phyloP scores from a whole-genome alignment of 2,329 filamentous ascomycete genomes.

The Ophiobolus disseminans region DNA sequence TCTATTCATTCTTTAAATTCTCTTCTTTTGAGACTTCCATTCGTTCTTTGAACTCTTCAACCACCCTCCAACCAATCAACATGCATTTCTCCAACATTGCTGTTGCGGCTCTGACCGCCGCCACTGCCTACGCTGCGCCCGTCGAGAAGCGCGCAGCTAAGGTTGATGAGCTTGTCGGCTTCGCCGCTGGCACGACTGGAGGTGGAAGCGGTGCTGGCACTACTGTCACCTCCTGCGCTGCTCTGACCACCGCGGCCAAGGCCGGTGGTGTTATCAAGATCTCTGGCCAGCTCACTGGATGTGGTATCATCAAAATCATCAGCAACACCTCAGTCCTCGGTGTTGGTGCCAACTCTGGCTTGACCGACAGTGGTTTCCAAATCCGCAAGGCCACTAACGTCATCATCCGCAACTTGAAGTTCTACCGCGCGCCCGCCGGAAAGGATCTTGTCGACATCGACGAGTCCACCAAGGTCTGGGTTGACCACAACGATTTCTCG shows the following conservation, averaged over 20 bases:
- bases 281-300: slow-evolving; percentile 39
- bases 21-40: slow-evolving; percentile 12
- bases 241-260: slow-evolving; percentile 59
- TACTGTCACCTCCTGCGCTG: slow-evolving; percentile 61
- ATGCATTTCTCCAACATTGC: slow-evolving; percentile 40
- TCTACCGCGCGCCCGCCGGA: slow-evolving; percentile 62
- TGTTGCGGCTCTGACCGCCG: slow-evolving; percentile 33
- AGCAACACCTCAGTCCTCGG: slow-evolving; percentile 46
- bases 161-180: slow-evolving; percentile 50
- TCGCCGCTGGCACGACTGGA: slow-evolving; percentile 62
- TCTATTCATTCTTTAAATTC: slow-evolving; percentile 24
- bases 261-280: slow-evolving; percentile 43
- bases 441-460: slow-evolving; percentile 69
- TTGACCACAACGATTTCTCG: slow-evolving; percentile 72
- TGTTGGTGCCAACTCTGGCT: slow-evolving; percentile 51
- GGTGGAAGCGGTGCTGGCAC: slow-evolving; percentile 63
- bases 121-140: slow-evolving; percentile 30
- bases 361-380: slow-evolving; percentile 58
- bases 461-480: slow-evolving; percentile 62
- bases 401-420: slow-evolving; percentile 69
- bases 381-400: slow-evolving; percentile 64
- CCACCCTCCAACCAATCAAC: slow-evolving; percentile 10
- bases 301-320: slow-evolving; percentile 38
- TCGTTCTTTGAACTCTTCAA: slow-evolving; percentile 14
- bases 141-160: slow-evolving; percentile 36